A percentile compares a stretch with the other conserved stretches of the same genome.
phyloP scores from a whole-genome alignment of 1,284 basidiomycete genomes.

The Erythrobasidium hasegawianum region DNA sequence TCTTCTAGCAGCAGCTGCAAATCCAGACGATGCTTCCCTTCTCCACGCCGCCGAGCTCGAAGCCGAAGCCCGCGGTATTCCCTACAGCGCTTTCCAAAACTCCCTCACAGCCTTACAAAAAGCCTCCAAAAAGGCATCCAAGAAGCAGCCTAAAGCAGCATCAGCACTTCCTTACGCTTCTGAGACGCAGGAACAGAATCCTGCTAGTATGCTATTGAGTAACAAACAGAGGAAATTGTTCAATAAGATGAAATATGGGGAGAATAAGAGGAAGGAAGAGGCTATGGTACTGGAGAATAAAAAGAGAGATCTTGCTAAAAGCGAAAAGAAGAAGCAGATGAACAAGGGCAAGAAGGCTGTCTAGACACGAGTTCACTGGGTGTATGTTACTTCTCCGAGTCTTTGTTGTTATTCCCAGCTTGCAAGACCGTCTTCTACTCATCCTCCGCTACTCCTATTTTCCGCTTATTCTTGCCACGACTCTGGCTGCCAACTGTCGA shows the following conservation, averaged over 20 bases:
- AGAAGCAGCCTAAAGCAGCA: slow-evolving; percentile 45
- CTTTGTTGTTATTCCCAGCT: no score
- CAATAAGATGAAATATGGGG: slow-evolving; percentile 87
- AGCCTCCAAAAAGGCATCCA: slow-evolving; percentile 58
- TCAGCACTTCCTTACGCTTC: slow-evolving; percentile 46
- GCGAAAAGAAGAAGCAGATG: slow-evolving; percentile 33
- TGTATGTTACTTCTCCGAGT: no score
- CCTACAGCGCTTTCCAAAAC: slow-evolving; percentile 76
- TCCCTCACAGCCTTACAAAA: slow-evolving; percentile 56
- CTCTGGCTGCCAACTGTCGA: no score
- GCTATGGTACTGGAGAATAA: slow-evolving; percentile 25
- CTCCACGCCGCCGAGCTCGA: slow-evolving; percentile 85
- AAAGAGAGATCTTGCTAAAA: slow-evolving; percentile 27
- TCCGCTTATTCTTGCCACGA: no score
- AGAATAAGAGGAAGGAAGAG: slow-evolving; percentile 65
- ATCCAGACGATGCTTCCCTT: slow-evolving; percentile 63
- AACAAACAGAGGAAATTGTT: slow-evolving; percentile 95
- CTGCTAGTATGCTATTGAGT: slow-evolving; percentile 98
- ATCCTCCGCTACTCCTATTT: no score
- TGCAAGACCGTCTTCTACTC: no score
- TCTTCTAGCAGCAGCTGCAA: slow-evolving; percentile 57
- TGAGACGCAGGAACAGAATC: slow-evolving; percentile 66
- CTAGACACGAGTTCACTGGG: not conserved
- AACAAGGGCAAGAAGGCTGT: slow-evolving; percentile 2
- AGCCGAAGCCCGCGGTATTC: slow-evolving; percentile 84